These are phyloP conservation scores for Polysphondylium violaceum DNA, from an alignment of 78 protist species.

Conservation along the genomic window DNA sequence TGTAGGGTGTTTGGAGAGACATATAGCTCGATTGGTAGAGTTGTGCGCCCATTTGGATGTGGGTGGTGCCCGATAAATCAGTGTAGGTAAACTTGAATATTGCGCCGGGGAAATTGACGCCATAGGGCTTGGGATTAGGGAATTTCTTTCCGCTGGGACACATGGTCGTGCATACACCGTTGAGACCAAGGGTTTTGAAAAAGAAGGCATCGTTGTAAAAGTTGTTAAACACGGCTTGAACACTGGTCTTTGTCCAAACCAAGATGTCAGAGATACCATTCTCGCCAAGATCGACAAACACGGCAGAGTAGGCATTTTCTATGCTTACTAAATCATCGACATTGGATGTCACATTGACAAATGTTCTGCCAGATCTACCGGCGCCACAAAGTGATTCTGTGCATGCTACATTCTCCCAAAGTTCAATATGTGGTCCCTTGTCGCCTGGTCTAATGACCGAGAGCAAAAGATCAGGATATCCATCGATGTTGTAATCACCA, in stretches of 20 bases:
- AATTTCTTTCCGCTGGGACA: slow-evolving; percentile 66
- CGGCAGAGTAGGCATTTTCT: slow-evolving; percentile 49
- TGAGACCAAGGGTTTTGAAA: slow-evolving; percentile 81
- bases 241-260: neutral
- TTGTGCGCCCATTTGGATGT: slow-evolving; percentile 79
- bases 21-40: slow-evolving; percentile 45
- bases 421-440: slow-evolving; percentile 36
- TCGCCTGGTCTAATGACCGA: slow-evolving; percentile 24
- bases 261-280: slow-evolving; percentile 61
- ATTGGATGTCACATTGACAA: neutral
- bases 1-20: slow-evolving; percentile 81
- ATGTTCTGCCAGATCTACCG: slow-evolving; percentile 30
- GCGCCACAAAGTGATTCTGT: slow-evolving; percentile 6
- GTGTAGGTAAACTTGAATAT: slow-evolving; percentile 65
- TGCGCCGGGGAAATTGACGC: slow-evolving; percentile 84
- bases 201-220: slow-evolving; percentile 84
- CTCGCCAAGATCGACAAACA: slow-evolving; percentile 78
- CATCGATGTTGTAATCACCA: slow-evolving; percentile 85
- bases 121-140: slow-evolving; percentile 80
- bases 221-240: slow-evolving; percentile 60
- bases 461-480: slow-evolving; percentile 84
- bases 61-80: slow-evolving; percentile 71
- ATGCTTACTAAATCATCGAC: slow-evolving; percentile 41
- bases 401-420: slow-evolving; percentile 76
- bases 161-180: slow-evolving; percentile 84